Evolutionary conservation across 169 alveolate genomes (phyloP).

Genomic region (Babesia divergens): DNA sequence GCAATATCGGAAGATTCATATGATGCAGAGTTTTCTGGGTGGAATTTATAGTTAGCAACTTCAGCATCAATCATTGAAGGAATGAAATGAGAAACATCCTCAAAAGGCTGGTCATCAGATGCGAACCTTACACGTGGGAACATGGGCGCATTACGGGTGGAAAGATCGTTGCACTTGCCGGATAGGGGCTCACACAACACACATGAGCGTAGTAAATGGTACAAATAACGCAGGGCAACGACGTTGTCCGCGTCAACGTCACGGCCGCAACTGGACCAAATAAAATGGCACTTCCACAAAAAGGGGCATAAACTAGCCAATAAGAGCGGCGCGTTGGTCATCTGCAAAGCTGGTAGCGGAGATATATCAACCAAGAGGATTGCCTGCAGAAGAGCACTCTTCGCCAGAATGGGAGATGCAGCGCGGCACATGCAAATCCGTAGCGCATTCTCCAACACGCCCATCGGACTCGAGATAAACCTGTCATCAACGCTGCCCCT

Average conservation of each 20-base stretch:
- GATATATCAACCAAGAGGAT: slow-evolving; percentile 21
- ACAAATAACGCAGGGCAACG: slow-evolving; percentile 40
- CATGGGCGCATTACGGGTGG: slow-evolving; percentile 6
- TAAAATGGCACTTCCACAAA: slow-evolving; percentile 61
- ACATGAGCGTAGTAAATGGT: slow-evolving; percentile 21
- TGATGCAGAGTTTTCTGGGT: no score
- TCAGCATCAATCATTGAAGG: no score
- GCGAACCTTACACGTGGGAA: slow-evolving; percentile 19
- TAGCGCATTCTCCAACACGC: slow-evolving; percentile 49
- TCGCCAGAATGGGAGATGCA: slow-evolving; percentile 46
- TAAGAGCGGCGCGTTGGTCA: slow-evolving; percentile 43
- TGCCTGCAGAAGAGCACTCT: slow-evolving; percentile 56
- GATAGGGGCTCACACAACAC: slow-evolving; percentile 16
- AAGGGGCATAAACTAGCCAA: slow-evolving; percentile 51
- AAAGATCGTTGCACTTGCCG: neutral
- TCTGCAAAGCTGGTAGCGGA: slow-evolving; percentile 8
- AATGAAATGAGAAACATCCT: neutral
- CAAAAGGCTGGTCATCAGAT: neutral
- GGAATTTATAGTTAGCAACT: no score
- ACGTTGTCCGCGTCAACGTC: slow-evolving; percentile 39
- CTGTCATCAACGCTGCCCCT: neutral
- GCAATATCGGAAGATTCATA: no score
- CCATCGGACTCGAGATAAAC: slow-evolving; percentile 17
- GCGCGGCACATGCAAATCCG: slow-evolving; percentile 51
- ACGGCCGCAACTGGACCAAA: slow-evolving; percentile 61